A percentile compares a stretch with the other conserved stretches of the same genome.
phyloP scores from a whole-genome alignment of 768 basidiomycete species.

The Mycena rebaudengoi region DNA sequence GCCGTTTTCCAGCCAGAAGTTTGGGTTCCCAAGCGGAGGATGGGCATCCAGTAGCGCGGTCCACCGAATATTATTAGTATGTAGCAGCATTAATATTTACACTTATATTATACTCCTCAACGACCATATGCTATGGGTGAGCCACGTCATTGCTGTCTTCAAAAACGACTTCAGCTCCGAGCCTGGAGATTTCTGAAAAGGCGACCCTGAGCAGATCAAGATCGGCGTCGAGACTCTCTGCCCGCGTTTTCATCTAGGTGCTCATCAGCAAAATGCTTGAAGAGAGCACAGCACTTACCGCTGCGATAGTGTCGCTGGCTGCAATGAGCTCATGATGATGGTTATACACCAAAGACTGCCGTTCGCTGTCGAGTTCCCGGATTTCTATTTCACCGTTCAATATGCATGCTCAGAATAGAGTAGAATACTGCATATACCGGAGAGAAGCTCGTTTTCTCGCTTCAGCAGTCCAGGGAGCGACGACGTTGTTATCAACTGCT shows the following conservation, averaged over 20 bases:
- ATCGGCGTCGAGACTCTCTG: conserved; percentile 86
- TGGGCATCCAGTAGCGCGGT: conserved; percentile 5
- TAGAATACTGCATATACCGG: conserved; percentile 51
- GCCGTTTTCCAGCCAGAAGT: conserved; percentile 27
- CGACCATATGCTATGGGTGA: not conserved
- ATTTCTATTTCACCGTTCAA: conserved; percentile 73
- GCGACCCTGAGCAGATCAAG: conserved; percentile 82
- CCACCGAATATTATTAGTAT: conserved; percentile 1
- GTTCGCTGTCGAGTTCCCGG: conserved; percentile 84
- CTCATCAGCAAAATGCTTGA: not conserved
- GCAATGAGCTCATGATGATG: conserved; percentile 96
- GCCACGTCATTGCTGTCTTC: conserved; percentile 39
- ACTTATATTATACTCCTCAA: conserved; percentile 1
- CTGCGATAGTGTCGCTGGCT: conserved; percentile 90
- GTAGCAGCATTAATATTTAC: conserved; percentile 9
- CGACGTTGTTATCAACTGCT: conserved; percentile 84
- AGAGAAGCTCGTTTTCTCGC: conserved; percentile 82
- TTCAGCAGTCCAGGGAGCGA: conserved; percentile 78
- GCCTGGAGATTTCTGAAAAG: conserved; percentile 87
- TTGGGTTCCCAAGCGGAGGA: conserved; percentile 16
- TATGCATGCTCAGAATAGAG: not conserved
- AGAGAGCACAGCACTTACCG: conserved; percentile 54
- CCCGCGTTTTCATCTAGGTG: conserved; percentile 85
- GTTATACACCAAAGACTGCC: conserved; percentile 93
- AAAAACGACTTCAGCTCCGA: conserved; percentile 71